phyloP scores from a whole-genome alignment of 2,329 filamentous ascomycete species.

The Sporothrix pallida region DNA sequence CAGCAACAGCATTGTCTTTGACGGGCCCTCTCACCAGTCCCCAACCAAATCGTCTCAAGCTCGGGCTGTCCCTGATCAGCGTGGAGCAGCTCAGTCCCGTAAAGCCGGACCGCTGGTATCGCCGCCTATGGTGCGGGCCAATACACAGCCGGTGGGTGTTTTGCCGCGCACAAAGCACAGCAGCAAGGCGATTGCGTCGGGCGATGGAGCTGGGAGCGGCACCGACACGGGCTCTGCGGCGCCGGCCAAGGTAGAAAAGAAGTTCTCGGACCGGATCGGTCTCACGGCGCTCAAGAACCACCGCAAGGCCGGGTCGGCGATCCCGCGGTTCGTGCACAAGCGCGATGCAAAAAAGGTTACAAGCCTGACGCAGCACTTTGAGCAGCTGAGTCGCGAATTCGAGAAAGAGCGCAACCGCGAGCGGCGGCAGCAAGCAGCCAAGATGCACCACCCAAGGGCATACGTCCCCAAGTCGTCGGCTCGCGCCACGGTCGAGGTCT shows the following conservation, averaged over 20 bases:
- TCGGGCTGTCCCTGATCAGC: constrained; percentile 35
- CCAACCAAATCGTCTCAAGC: neutral
- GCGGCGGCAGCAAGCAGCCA: constrained; percentile 78
- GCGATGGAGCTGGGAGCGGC: neutral
- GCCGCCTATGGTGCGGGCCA: constrained; percentile 59
- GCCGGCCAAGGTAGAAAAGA: constrained; percentile 63
- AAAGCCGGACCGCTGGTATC: constrained; percentile 55
- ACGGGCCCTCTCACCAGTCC: neutral
- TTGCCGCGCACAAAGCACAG: constrained; percentile 48
- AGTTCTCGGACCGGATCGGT: constrained; percentile 74
- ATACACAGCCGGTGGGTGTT: constrained; percentile 58
- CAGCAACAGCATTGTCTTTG: constrained; percentile 36
- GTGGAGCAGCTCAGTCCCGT: constrained; percentile 46
- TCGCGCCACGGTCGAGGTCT: constrained; percentile 96
- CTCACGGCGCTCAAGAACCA: constrained; percentile 67
- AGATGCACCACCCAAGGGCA: constrained; percentile 74
- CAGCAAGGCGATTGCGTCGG: neutral
- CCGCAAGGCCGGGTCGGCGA: constrained; percentile 72
- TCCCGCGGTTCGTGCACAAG: constrained; percentile 83
- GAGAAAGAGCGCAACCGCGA: constrained; percentile 92
- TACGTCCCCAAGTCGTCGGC: constrained; percentile 86
- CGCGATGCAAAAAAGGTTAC: constrained; percentile 80
- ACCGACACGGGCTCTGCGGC: neutral
- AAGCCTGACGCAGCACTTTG: constrained; percentile 92
- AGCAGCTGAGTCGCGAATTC: constrained; percentile 94